Percentiles rank a stretch among this genome's conserved stretches.
Conservation (phyloP, 1,139 yeast genomes). For the Taphrina communis region DNA sequence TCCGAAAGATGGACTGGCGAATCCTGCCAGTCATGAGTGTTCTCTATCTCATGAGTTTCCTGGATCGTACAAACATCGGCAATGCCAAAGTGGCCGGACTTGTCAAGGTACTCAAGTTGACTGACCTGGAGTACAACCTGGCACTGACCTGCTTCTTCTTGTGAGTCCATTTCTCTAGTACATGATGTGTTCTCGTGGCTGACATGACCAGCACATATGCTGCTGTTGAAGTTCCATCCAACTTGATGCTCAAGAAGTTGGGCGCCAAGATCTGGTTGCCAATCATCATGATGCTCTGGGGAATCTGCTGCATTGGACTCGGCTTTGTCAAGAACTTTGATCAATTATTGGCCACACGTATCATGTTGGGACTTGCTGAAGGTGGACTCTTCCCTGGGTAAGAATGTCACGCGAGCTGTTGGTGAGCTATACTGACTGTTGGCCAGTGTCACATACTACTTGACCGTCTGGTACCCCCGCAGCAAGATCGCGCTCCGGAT, state of each 20-base stretch:
- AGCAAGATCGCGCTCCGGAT: constrained; percentile 72
- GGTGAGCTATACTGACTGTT: not conserved
- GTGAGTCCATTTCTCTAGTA: constrained; percentile 38
- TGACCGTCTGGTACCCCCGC: constrained; percentile 56
- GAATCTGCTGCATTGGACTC: constrained; percentile 50
- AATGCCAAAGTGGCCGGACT: constrained; percentile 60
- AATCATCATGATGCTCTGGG: constrained; percentile 52
- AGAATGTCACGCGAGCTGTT: not conserved
- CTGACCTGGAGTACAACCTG: constrained; percentile 66
- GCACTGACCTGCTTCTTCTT: constrained; percentile 38
- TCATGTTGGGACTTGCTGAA: constrained; percentile 66
- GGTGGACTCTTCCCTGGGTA: constrained; percentile 64
- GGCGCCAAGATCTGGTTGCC: constrained; percentile 67
- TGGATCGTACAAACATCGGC: constrained; percentile 64
- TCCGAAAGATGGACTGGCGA: constrained; percentile 39
- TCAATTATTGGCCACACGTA: constrained; percentile 63
- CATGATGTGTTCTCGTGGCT: constrained; percentile 53
- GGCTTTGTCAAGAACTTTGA: constrained; percentile 67
- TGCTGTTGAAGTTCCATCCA: constrained; percentile 69
- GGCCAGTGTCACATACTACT: constrained; percentile 48
- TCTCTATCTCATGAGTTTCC: constrained; percentile 54
- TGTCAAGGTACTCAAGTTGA: constrained; percentile 58
- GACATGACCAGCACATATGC: constrained; percentile 75
- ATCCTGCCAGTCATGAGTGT: constrained; percentile 39
- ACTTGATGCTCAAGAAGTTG: constrained; percentile 63